Evolutionary conservation across 2,329 filamentous ascomycete genomes (phyloP), one percentile per base, ranked within the genome.

Genomic region (Alternaria novae-zelandiae): DNA sequence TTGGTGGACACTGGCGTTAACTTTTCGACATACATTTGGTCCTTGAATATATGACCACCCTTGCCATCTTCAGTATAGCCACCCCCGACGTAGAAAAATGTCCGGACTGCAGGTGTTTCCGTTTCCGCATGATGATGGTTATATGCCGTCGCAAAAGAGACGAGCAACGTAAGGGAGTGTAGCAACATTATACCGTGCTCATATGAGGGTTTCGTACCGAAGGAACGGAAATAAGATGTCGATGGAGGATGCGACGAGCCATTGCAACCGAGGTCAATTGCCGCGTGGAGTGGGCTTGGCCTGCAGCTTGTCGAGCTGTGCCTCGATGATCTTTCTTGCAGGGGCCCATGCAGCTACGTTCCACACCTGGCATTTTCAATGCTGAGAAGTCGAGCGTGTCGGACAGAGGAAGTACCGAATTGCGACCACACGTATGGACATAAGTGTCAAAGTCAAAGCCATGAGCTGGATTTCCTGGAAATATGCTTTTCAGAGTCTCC

Each of bases 11-110:
- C 3, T n/a, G 59, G 66, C 20, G 63, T 60, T 15, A 66, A 44
- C 47, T 63, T 60, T 21, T 60, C 58, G 17, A 60, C 71, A 50
- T 75, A 75, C 46, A 74, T 69, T 54, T 74, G 71, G 26, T 63
- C 60, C 41, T 63, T 63, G 56, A 65, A 65, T 25, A 65, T 63
- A 26, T 65, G 60, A 26, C 67, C 51, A 23, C 63, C 67, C 21
- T 28, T 57, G n/a, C 63, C 53, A 20, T 69, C 56, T 7, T 64
- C 57, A 30, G 23, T 50, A 21, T 72, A 72, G 15, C 64, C 44
- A n/a, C 70, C 70, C 8, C 70, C 69, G 11, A 68, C 32, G 43
- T 71, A 71, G 47, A 72, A 72, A 54, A 59, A 71, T 44, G 59
- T 58, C 25, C 66, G 64, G 6, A 61, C 50, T 17, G 64, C 49